These are phyloP conservation scores for Silene latifolia DNA, from an alignment of 148 eudicot species.

Conservation along the genomic window DNA sequence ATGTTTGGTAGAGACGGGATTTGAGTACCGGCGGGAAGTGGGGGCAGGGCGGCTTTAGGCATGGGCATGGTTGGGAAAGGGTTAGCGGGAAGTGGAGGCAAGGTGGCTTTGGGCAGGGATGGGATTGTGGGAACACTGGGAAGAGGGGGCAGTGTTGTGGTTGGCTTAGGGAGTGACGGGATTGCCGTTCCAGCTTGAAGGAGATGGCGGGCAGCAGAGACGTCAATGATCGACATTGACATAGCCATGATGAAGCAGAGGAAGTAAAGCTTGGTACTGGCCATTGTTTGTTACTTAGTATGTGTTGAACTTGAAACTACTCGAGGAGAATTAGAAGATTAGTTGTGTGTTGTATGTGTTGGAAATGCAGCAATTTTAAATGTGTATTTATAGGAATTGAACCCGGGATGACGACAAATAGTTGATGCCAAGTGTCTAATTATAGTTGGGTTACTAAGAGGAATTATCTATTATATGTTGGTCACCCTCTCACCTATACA, in stretches of 20 bases:
- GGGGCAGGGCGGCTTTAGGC: slow-evolving; percentile 18
- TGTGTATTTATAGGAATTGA: slow-evolving; percentile 1
- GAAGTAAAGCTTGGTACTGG: slow-evolving; percentile 4
- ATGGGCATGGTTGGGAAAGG: slow-evolving; percentile 20
- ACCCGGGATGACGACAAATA: background rate
- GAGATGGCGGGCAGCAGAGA: slow-evolving; percentile 25
- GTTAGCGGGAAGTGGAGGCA: slow-evolving; percentile 25
- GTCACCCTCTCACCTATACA: too few species aligned
- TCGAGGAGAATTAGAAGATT: background rate
- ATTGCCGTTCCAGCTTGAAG: slow-evolving; percentile 28
- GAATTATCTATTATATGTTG: too few species aligned
- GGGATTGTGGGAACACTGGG: background rate
- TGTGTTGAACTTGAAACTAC: slow-evolving; percentile 4
- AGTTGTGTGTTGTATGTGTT: background rate
- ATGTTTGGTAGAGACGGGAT: slow-evolving; percentile 11
- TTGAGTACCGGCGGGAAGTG: slow-evolving; percentile 23
- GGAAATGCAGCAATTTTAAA: background rate
- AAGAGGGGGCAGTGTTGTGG: slow-evolving; percentile 22
- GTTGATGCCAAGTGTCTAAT: too few species aligned
- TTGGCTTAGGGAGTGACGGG: slow-evolving; percentile 24
- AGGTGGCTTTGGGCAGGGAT: background rate
- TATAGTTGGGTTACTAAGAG: too few species aligned
- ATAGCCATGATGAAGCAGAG: slow-evolving; percentile 17
- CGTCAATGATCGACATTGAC: slow-evolving; percentile 18
- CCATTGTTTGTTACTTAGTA: slow-evolving; percentile 8